Conservation (phyloP, 495 filamentous ascomycete species). For the Talaromyces proteolyticus region DNA sequence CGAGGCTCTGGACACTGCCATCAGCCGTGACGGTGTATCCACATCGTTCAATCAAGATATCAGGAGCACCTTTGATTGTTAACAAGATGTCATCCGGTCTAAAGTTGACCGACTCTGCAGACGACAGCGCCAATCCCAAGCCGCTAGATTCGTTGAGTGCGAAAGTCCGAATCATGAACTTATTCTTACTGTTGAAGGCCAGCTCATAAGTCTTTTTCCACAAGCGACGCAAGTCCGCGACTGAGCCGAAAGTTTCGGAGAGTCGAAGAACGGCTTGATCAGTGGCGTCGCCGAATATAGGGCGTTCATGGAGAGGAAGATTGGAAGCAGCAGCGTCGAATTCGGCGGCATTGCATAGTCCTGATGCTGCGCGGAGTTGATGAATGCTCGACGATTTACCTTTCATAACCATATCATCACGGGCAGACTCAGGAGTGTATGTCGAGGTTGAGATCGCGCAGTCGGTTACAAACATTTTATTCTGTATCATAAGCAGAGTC, state of each 20-base stretch:
- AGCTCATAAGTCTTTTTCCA: conserved; percentile 60
- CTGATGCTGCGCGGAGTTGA: conserved; percentile 20
- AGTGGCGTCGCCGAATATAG: conserved; percentile 66
- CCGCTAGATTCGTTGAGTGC: conserved; percentile 4
- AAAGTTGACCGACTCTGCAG: conserved; percentile 3
- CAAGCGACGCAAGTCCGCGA: conserved; percentile 26
- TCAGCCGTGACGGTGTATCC: conserved; percentile 25
- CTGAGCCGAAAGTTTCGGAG: conserved; percentile 50
- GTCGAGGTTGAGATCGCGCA: conserved; percentile 20
- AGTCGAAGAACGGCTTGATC: conserved; percentile 66
- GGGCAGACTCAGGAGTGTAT: conserved; percentile 25
- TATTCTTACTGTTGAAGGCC: conserved; percentile 75
- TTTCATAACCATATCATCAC: conserved; percentile 22
- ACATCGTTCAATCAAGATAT: conserved; percentile 41
- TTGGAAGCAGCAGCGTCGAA: conserved; percentile 56
- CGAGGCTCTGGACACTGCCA: conserved; percentile 25
- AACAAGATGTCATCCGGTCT: conserved; percentile 15
- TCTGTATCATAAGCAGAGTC: too few species aligned
- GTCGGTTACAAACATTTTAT: conserved; percentile 47
- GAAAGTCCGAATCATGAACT: conserved; percentile 39
- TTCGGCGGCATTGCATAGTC: conserved; percentile 62
- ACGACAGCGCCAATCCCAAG: not conserved
- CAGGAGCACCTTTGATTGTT: conserved; percentile 47
- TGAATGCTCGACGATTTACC: conserved; percentile 4
- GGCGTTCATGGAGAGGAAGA: conserved; percentile 46